Evolutionary conservation across 1,139 yeast species (phyloP).

Genomic region (Yamadazyma diddensiae): DNA sequence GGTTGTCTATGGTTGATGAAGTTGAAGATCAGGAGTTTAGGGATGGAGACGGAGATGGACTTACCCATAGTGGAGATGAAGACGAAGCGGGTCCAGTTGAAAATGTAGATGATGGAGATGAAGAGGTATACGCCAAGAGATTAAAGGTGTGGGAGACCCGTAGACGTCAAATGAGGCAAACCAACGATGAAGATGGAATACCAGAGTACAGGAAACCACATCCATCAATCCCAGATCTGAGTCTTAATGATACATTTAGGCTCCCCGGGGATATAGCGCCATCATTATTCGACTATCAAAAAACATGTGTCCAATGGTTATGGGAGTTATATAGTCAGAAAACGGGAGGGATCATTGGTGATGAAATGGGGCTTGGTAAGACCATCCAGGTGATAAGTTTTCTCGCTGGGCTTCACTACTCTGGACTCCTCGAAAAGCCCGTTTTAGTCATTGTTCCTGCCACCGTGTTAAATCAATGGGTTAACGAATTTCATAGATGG

Average conservation of each 20-base stretch:
- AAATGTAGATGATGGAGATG: slow-evolving; percentile 80
- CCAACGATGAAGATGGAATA: slow-evolving; percentile 23
- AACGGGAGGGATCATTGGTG: slow-evolving; percentile 94
- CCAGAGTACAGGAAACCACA: slow-evolving; percentile 75
- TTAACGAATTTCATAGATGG: slow-evolving; percentile 92
- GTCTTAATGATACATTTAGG: slow-evolving; percentile 61
- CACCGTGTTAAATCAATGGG: slow-evolving; percentile 95
- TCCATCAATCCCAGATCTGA: slow-evolving; percentile 74
- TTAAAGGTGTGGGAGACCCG: slow-evolving; percentile 55
- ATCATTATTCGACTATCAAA: slow-evolving; percentile 85
- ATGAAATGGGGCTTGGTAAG: slow-evolving; percentile 97
- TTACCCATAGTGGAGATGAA: slow-evolving; percentile 1
- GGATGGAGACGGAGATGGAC: slow-evolving; percentile 5
- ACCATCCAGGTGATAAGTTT: slow-evolving; percentile 91
- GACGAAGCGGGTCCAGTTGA: slow-evolving; percentile 1
- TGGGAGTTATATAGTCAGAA: slow-evolving; percentile 83
- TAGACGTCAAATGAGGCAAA: slow-evolving; percentile 33
- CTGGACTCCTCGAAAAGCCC: slow-evolving; percentile 72
- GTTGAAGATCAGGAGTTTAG: slow-evolving; percentile 2
- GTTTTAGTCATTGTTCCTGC: slow-evolving; percentile 92
- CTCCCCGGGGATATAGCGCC: slow-evolving; percentile 92
- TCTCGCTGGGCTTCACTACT: slow-evolving; percentile 84
- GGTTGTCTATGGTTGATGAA: slow-evolving; percentile 14
- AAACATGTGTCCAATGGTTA: slow-evolving; percentile 81
- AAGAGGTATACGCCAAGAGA: slow-evolving; percentile 55